These are phyloP conservation scores for Hypoxylon perforatum DNA, from an alignment of 495 filamentous ascomycete genomes.

Conservation along the genomic window DNA sequence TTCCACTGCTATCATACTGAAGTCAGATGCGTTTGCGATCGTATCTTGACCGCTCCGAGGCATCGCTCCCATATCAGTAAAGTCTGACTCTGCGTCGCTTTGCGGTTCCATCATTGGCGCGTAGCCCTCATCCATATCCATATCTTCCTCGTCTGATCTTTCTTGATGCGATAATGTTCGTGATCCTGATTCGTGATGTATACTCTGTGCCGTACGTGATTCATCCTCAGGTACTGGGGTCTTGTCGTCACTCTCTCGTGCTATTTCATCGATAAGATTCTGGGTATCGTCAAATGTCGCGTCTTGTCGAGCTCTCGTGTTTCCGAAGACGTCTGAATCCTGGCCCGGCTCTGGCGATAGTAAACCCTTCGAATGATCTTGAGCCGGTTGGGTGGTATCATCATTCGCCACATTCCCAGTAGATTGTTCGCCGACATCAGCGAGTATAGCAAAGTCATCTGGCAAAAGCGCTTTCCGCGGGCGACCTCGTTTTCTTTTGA, in stretches of 20 bases:
- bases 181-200: slow-evolving; percentile 8
- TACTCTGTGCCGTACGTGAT: slow-evolving; percentile 2
- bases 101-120: slow-evolving; percentile 38
- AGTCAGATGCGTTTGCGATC: slow-evolving; percentile 56
- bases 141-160: slow-evolving; percentile 26
- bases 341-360: background rate
- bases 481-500: slow-evolving; percentile 44
- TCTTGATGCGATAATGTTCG: slow-evolving; percentile 29
- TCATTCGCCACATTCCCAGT: slow-evolving; percentile 11
- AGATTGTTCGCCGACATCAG: slow-evolving; percentile 22
- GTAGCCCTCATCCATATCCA: slow-evolving; percentile 29
- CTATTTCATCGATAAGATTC: slow-evolving; percentile 28
- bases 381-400: background rate
- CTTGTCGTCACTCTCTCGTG: slow-evolving; percentile 14
- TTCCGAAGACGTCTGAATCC: background rate
- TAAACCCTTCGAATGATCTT: slow-evolving; percentile 5
- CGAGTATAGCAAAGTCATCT: slow-evolving; percentile 40
- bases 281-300: slow-evolving; percentile 45
- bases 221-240: slow-evolving; percentile 24
- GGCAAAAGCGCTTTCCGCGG: slow-evolving; percentile 41
- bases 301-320: slow-evolving; percentile 14
- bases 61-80: slow-evolving; percentile 23
- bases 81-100: slow-evolving; percentile 42
- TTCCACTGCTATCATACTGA: slow-evolving; percentile 61
- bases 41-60: slow-evolving; percentile 51